Conservation (phyloP, 108 stramenopile species). For the Fragilariopsis cylindrus region DNA sequence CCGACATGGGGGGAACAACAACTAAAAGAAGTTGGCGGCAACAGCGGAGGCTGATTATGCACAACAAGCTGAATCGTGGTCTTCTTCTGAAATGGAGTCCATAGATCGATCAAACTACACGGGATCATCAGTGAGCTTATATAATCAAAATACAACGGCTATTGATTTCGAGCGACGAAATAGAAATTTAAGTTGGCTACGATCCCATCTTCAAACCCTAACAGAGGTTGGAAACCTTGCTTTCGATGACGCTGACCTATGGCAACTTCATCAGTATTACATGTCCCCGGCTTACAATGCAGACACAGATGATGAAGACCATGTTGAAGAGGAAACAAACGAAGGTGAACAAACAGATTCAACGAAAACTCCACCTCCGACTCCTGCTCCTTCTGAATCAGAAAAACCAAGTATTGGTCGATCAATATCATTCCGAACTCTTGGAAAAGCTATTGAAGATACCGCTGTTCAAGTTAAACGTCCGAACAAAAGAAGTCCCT, state of each 20-base stretch:
- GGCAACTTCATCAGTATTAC: slow-evolving; percentile 78
- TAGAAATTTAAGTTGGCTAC: slow-evolving; percentile 67
- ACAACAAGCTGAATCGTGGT: slow-evolving; percentile 28
- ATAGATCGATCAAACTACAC: slow-evolving; percentile 29
- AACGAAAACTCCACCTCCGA: slow-evolving; percentile 11
- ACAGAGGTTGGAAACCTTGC: slow-evolving; percentile 63
- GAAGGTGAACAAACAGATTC: not conserved
- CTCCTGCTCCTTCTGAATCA: slow-evolving; percentile 13
- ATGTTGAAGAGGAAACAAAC: not conserved
- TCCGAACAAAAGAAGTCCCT: slow-evolving; percentile 50
- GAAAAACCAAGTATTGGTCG: slow-evolving; percentile 17
- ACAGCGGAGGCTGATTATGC: slow-evolving; percentile 6
- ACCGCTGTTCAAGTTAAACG: slow-evolving; percentile 27
- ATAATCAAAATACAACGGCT: not conserved
- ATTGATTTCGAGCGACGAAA: slow-evolving; percentile 45
- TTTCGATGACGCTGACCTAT: slow-evolving; percentile 74
- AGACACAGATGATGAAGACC: slow-evolving; percentile 33
- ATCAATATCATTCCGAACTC: slow-evolving; percentile 32
- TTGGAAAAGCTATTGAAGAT: slow-evolving; percentile 37
- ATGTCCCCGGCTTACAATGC: slow-evolving; percentile 60
- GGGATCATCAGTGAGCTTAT: slow-evolving; percentile 17
- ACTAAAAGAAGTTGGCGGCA: not conserved
- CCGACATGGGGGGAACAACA: slow-evolving; percentile 20
- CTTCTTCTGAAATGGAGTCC: slow-evolving; percentile 32
- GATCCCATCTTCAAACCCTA: slow-evolving; percentile 61